Conservation (phyloP, 305 asterid genomes). For the Plantago coronopus region DNA sequence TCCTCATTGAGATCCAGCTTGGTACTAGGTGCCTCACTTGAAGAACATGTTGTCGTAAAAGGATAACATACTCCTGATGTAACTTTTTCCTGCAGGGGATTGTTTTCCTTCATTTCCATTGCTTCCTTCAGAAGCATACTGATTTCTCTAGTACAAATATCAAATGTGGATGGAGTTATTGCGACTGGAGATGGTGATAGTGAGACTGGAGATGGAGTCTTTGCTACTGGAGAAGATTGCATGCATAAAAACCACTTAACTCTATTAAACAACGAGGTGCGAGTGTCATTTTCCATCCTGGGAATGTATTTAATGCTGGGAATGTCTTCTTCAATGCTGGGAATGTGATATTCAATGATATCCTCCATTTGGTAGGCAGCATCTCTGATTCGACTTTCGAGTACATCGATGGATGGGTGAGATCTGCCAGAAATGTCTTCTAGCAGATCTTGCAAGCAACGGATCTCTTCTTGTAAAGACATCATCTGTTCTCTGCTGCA, state of each 20-base stretch:
- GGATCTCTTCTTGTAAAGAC: not conserved
- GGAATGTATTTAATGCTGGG: too few relatives aligned
- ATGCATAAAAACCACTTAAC: too few relatives aligned
- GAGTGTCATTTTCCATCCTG: too few relatives aligned
- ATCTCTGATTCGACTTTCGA: not conserved
- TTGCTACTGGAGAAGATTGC: too few relatives aligned
- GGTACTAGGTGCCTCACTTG: not conserved
- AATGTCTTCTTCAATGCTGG: too few relatives aligned
- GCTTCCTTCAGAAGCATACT: too few relatives aligned
- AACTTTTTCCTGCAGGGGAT: too few relatives aligned
- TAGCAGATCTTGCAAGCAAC: not conserved
- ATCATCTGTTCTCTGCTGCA: not conserved
- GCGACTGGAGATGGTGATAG: not conserved
- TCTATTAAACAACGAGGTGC: not conserved
- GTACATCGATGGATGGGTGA: not conserved
- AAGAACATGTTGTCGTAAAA: not conserved
- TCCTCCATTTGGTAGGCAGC: not conserved
- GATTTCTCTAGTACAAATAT: too few relatives aligned
- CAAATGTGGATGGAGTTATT: not conserved
- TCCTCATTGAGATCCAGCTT: not conserved
- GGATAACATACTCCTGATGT: not conserved
- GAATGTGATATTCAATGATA: not conserved
- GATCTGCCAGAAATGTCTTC: not conserved
- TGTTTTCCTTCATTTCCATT: not conserved
- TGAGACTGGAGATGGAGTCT: too few relatives aligned